Conservation (phyloP, 176 grass and related monocot species). For the Panicum miliaceum region DNA sequence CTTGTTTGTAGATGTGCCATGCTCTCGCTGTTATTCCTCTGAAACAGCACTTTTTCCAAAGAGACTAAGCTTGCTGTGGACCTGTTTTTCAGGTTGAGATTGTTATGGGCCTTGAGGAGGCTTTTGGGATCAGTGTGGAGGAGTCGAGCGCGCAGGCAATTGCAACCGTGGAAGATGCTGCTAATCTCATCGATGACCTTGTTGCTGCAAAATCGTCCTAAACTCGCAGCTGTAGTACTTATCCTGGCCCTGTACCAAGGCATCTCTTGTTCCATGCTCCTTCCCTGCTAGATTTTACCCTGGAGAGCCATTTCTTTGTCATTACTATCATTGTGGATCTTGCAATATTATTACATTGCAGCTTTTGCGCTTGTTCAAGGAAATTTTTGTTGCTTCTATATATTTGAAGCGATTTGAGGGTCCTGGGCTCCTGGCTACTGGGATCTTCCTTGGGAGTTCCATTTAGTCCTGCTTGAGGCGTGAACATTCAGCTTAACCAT, state of each 20-base stretch:
- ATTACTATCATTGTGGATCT: slow-evolving; percentile 11
- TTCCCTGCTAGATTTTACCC: slow-evolving; percentile 33
- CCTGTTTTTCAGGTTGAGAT: slow-evolving; percentile 56
- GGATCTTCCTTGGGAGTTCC: not conserved
- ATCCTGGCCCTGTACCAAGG: not conserved
- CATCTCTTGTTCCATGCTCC: not conserved
- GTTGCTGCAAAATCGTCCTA: slow-evolving; percentile 7
- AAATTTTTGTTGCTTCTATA: not conserved
- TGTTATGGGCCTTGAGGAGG: slow-evolving; percentile 66
- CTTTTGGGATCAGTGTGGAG: slow-evolving; percentile 57
- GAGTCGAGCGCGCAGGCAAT: slow-evolving; percentile 52
- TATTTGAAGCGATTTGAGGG: not conserved
- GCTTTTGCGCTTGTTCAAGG: not conserved
- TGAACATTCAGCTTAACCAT: not conserved
- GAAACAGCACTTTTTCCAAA: not conserved
- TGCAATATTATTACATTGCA: slow-evolving; percentile 12
- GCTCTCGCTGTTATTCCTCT: not conserved
- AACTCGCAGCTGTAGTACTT: not conserved
- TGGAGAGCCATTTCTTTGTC: slow-evolving; percentile 25
- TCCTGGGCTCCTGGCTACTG: not conserved
- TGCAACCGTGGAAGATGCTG: slow-evolving; percentile 56
- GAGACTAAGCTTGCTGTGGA: not conserved
- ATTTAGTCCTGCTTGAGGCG: not conserved
- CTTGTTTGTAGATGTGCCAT: not conserved
- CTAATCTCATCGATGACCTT: slow-evolving; percentile 55